A percentile compares a stretch with the other conserved stretches of the same genome.
Conservation (phyloP, 2,329 filamentous ascomycete species). For the Plectosphaerella sp. region DNA sequence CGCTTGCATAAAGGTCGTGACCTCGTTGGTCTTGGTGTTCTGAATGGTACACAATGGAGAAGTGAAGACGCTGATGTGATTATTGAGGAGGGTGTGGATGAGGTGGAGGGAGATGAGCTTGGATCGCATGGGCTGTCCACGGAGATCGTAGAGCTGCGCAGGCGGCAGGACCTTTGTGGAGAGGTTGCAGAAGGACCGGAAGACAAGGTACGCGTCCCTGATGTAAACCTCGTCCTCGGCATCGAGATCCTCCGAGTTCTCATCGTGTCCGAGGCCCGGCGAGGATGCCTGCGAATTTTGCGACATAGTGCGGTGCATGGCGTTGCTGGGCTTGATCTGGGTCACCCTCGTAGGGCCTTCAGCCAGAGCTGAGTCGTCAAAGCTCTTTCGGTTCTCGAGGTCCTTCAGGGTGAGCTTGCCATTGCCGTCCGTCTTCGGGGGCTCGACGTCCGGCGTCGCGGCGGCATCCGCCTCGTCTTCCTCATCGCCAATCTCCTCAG, state of each 20-base stretch:
- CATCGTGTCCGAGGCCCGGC: slow-evolving; percentile 15
- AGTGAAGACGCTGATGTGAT: slow-evolving; percentile 85
- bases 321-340: slow-evolving; percentile 46
- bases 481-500: slow-evolving; percentile 2
- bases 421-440: slow-evolving; percentile 27
- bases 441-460: slow-evolving; percentile 19
- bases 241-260: slow-evolving; percentile 59
- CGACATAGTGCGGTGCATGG: slow-evolving; percentile 41
- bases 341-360: slow-evolving; percentile 66
- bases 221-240: slow-evolving; percentile 94
- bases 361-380: slow-evolving; percentile 62
- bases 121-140: slow-evolving; percentile 93
- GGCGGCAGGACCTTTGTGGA: slow-evolving; percentile 87
- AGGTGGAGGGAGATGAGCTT: slow-evolving; percentile 94
- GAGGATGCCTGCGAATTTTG: slow-evolving; percentile 52
- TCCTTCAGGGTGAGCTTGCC: slow-evolving; percentile 63
- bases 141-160: slow-evolving; percentile 88
- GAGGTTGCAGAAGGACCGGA: slow-evolving; percentile 94
- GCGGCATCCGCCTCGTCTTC: slow-evolving; percentile 17
- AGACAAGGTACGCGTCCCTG: slow-evolving; percentile 93
- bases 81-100: slow-evolving; percentile 92
- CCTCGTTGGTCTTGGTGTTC: slow-evolving; percentile 82
- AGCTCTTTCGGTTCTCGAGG: slow-evolving; percentile 63
- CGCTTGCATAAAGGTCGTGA: slow-evolving; percentile 87
- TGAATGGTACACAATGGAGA: slow-evolving; percentile 90